These are phyloP conservation scores for Zhuliangozyma parablackwelliae DNA, from an alignment of 1,139 yeast genomes.

Conservation along the genomic window DNA sequence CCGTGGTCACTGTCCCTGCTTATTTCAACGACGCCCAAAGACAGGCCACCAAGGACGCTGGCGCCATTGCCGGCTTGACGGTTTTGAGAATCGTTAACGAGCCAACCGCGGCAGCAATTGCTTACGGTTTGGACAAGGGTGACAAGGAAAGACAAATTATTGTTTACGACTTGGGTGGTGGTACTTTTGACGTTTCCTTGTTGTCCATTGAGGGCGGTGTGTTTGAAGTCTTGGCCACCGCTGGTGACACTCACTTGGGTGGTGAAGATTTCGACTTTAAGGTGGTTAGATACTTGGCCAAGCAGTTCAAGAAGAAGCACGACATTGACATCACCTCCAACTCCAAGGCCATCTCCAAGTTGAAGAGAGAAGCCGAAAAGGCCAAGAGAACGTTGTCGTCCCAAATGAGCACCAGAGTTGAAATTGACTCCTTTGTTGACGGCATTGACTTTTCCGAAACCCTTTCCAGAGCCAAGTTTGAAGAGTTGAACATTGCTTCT, in stretches of 20 bases:
- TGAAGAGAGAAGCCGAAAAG: slow-evolving; percentile 95
- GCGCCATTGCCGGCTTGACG: slow-evolving; percentile 91
- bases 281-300: slow-evolving; percentile 79
- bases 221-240: slow-evolving; percentile 49
- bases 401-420: slow-evolving; percentile 85
- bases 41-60: slow-evolving; percentile 98
- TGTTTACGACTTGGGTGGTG: slow-evolving; percentile 53
- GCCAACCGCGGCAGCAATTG: slow-evolving; percentile 98
- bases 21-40: slow-evolving; percentile 98
- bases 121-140: slow-evolving; percentile 90
- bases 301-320: slow-evolving; percentile 85
- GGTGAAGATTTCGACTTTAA: slow-evolving; percentile 97
- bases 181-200: slow-evolving; percentile 51
- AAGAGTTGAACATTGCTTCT: slow-evolving; percentile 81
- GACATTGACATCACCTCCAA: slow-evolving; percentile 69
- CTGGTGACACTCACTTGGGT: slow-evolving; percentile 55
- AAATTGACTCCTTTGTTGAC: slow-evolving; percentile 90
- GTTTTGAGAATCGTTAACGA: slow-evolving; percentile 94
- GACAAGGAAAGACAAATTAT: slow-evolving; percentile 46
- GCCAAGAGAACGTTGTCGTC: slow-evolving; percentile 93
- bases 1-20: slow-evolving; percentile 96
- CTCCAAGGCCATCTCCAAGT: slow-evolving; percentile 78
- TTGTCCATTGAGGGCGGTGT: slow-evolving; percentile 51
- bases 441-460: slow-evolving; percentile 95
- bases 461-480: slow-evolving; percentile 90